These are phyloP conservation scores for Neurospora sp. DNA, from an alignment of 495 filamentous ascomycete genomes.

Conservation along the genomic window DNA sequence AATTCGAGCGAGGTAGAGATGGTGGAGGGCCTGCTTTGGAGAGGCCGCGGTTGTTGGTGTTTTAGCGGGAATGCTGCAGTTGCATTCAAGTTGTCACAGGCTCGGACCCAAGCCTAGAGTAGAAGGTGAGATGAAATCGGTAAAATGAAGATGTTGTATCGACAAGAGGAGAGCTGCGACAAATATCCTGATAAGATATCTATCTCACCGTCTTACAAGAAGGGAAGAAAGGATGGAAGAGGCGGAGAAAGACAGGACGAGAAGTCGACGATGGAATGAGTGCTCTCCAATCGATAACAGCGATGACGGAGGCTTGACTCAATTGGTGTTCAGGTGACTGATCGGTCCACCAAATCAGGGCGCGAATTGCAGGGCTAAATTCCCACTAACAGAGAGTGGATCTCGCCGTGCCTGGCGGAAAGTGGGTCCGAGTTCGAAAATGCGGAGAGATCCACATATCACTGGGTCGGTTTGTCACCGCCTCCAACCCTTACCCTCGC, in stretches of 20 bases:
- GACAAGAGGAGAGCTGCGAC: too few species aligned
- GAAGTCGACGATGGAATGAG: not conserved
- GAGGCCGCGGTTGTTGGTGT: not conserved
- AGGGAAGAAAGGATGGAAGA: not conserved
- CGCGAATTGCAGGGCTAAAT: not conserved
- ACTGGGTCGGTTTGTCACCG: not conserved
- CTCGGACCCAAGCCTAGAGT: not conserved
- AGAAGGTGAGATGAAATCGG: not conserved
- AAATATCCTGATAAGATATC: too few species aligned
- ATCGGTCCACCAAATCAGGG: not conserved
- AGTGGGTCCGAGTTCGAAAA: not conserved
- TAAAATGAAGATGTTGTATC: not conserved
- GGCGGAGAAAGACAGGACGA: not conserved
- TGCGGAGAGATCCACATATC: not conserved
- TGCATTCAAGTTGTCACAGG: not conserved
- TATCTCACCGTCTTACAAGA: not conserved
- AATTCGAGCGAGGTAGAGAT: not conserved
- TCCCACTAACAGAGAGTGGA: not conserved
- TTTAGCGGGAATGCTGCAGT: not conserved
- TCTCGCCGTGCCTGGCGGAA: not conserved
- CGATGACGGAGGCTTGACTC: not conserved
- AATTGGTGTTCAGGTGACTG: not conserved
- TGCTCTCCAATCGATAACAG: not conserved
- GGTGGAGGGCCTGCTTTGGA: not conserved
- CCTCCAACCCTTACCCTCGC: not conserved